Percentiles rank a stretch among this genome's conserved stretches.
phyloP scores from a whole-genome alignment of 2,329 filamentous ascomycete species.

The Cladorrhinum sp. region DNA sequence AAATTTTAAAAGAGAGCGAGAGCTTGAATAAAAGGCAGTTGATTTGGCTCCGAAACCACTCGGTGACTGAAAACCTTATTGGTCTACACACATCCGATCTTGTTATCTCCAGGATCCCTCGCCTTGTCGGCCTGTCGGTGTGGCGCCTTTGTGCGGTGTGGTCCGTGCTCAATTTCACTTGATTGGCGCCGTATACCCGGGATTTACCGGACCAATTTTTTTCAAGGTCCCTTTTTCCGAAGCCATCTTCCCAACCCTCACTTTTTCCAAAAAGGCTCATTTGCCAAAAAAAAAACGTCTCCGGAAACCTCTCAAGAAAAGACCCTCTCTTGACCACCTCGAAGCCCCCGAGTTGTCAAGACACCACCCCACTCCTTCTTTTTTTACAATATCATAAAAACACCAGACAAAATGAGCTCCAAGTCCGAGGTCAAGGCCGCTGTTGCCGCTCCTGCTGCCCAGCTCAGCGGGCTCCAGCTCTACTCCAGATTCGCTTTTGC shows the following conservation, averaged over 20 bases:
- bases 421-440: slow-evolving; percentile 44
- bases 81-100: neutral
- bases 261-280: slow-evolving; percentile 29
- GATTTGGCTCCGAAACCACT: neutral
- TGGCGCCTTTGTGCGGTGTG: slow-evolving; percentile 7
- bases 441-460: slow-evolving; percentile 38
- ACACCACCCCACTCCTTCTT: slow-evolving; percentile 31
- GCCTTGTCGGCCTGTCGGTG: neutral
- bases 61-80: neutral
- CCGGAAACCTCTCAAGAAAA: slow-evolving; percentile 24
- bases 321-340: slow-evolving; percentile 20
- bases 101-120: neutral
- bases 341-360: slow-evolving; percentile 20
- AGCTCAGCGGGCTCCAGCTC: slow-evolving; percentile 58
- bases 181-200: slow-evolving; percentile 21
- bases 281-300: slow-evolving; percentile 20
- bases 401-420: slow-evolving; percentile 43
- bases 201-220: slow-evolving; percentile 29
- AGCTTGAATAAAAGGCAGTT: neutral
- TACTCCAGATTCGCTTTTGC: slow-evolving; percentile 97
- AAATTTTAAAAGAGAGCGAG: too few species aligned
- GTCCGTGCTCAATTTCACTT: slow-evolving; percentile 14
- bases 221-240: slow-evolving; percentile 14
- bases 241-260: slow-evolving; percentile 15
- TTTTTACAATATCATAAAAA: slow-evolving; percentile 25